Base-by-base conservation (phyloP, 2,329 filamentous ascomycete species). In the Aspergillus transmontanensis region DNA sequence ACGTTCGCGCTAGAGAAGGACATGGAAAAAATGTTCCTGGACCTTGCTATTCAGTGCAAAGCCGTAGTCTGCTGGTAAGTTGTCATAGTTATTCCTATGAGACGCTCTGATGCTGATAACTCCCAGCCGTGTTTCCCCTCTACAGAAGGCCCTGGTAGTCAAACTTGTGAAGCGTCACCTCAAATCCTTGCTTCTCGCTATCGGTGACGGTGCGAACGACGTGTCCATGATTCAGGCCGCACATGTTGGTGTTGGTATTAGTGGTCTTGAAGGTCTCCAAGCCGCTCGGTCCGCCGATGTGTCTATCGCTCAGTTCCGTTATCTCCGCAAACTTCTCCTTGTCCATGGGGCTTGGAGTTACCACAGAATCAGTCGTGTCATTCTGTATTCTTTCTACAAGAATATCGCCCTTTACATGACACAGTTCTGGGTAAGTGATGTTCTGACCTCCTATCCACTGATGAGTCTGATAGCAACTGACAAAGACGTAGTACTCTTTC, bases 141-240 rank as follows among this genome's bases (percentile, higher is more conserved):
- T 99, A 55, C 95, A 99, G 73, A 99, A 99, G 80, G 96, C 95
- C 19, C 84, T 99, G 66, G 95, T 99, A 26, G 95, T 99, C 70
- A 99, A 99, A 83, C 87, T 98, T 68, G 95, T 99, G 74, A 99
- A 98, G 81, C 92, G 93, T 69, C 92, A 97, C 76, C 87, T 95
- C 69, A 92, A 97, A 75, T 88, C 93, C 14, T 93, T 99, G 69
- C 88, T 97, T 59, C 87, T 99, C 57, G 95, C 95, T 58, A 97
- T 99, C 76, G 95, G 95, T 69, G 95, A 99, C 73, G 95, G 95
- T 68, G 95, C 95, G 54, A 99, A 99, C 80, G 95, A 99, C 74
- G 95, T 99, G n/a, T 97, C 94, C 21, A 99, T 99, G 95, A 99
- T 99, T 60, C 95, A 99, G 82, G 95, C 95, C 12, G 95, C 95